Evolutionary conservation across 2,329 filamentous ascomycete genomes (phyloP), one percentile per base, ranked within the genome.

Genomic region (Monosporascus sp.): DNA sequence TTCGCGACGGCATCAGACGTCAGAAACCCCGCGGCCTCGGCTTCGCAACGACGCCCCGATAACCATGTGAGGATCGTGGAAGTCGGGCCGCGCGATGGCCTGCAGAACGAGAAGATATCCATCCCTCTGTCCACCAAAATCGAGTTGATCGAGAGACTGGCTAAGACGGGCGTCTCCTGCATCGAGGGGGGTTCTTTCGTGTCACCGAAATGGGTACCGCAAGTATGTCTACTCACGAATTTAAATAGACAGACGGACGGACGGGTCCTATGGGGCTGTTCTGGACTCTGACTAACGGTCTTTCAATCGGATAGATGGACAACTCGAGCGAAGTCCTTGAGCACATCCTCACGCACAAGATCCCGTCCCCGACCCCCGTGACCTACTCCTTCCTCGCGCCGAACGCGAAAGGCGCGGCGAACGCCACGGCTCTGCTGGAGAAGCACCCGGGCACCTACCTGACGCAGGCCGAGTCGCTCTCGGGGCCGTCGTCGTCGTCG

Each of bases 361-460:
- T 84, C 7, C 65, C 74, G 22, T 79, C 85, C 0, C 71, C 73
- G 0, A 64, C 67, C 1, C 79, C 81, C 1, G 78, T 92, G 49
- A 85, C 83, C 27, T 94, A 91, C 68, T 88, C 89, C 54, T 94
- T 90, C 74, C 82, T 95, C 5, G 84, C 88, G 1, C 90, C 90
- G 36, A 95, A 95, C 63, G 74, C 74, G 56, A 88, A 86, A 67
- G 90, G 89, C 36, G 71, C 93, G 17, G 77, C 84, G 47, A 83
- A 83, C 62, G 88, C 86, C 50, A 69, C 73, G 27, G 64, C 71
- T 6, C 70, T 85, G 63, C 73, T 86, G 68, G 68, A 75, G 64
- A 57, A 75, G 63, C 65, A 86, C 74, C 70, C 73, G 57, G 67
- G 72, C 62, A 57, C 75, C 64, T 76, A 74, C 67, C 67, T 76